Evolutionary conservation across 2,329 filamentous ascomycete species (phyloP), one percentile per base, ranked within the genome.

Genomic region (Paracorniculantispora psalliotae): DNA sequence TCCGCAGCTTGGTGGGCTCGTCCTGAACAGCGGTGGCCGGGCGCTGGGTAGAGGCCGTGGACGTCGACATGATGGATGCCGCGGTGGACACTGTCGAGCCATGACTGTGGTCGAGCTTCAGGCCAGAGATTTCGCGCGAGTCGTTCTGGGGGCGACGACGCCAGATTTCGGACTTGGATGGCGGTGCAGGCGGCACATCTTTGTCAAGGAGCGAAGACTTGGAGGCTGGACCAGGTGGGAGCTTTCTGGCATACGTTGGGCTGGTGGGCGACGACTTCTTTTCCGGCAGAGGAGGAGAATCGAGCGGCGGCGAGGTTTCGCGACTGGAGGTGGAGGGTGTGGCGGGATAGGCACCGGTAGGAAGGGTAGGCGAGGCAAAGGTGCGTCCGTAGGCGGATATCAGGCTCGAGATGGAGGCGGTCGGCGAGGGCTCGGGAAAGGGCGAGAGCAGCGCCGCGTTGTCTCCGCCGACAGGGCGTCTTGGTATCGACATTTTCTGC

Each of bases 331-430:
- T 66, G 30, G 68, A 67, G 28, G 67, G 68, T 19, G 72, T 70
- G 52, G 71, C 73, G 46, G 71, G 68, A 61, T 72, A 73, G 47
- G 73, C 74, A 47, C 70, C 75, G 57, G 76, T 73, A 19, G 26
- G 35, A 30, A 77, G 78, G 3, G 75, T 71, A 41, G 75, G 69
- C 4, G 75, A 78, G 53, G 77, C 78, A 46, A 75, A 75, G 7
- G 76, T 77, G 48, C 73, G 71, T 53, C 79, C 79, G 66, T 85
- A 85, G 21, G 82, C 81, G 12, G 80, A 83, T 37, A 85, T 65
- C 12, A 85, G 70, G 66, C 81, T 84, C 15, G 77, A 81, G 54
- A 84, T 70, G 10, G 82, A 84, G 25, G 76, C 75, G 1, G 73
- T 72, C 3, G 79, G 77, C 44, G 79, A 79, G 35, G 68, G 69